These are phyloP conservation scores for Torulaspora delbrueckii DNA, from an alignment of 805 yeast species.

Conservation along the genomic window DNA sequence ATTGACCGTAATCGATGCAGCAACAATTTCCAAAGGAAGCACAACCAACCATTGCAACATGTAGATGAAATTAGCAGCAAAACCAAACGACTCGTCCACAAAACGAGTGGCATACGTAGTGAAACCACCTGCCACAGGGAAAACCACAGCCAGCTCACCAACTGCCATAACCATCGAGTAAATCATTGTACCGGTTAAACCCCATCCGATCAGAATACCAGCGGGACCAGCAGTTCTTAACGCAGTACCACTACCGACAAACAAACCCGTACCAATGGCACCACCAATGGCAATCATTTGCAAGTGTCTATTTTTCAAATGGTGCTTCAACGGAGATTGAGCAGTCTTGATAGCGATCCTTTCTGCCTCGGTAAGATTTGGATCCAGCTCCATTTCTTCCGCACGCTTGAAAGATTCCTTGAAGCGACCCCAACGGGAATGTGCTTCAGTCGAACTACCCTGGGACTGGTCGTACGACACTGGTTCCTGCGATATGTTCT, in stretches of 20 bases:
- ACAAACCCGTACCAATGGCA: constrained; percentile 69
- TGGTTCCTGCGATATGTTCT: constrained; percentile 11
- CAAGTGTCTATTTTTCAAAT: constrained; percentile 49
- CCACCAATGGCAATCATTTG: constrained; percentile 72
- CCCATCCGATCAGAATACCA: constrained; percentile 51
- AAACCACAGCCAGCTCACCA: constrained; percentile 56
- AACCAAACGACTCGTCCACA: constrained; percentile 57
- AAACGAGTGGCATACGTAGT: constrained; percentile 57
- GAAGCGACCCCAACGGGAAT: constrained; percentile 39
- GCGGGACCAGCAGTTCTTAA: constrained; percentile 66
- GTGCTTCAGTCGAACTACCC: neutral
- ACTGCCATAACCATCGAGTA: constrained; percentile 57
- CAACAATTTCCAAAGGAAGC: constrained; percentile 48
- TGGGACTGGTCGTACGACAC: constrained; percentile 5
- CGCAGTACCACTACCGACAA: constrained; percentile 66
- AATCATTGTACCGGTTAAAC: constrained; percentile 50
- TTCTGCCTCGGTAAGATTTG: constrained; percentile 40
- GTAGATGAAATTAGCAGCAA: constrained; percentile 57
- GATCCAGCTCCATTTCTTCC: constrained; percentile 37
- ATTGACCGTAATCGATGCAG: constrained; percentile 50
- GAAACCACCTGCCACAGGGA: constrained; percentile 62
- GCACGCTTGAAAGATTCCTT: constrained; percentile 47
- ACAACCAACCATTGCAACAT: constrained; percentile 50
- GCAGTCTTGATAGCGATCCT: constrained; percentile 45
- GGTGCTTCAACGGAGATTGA: constrained; percentile 52